Base-by-base conservation (phyloP, 2,329 filamentous ascomycete species). In the Xylaria sp. region DNA sequence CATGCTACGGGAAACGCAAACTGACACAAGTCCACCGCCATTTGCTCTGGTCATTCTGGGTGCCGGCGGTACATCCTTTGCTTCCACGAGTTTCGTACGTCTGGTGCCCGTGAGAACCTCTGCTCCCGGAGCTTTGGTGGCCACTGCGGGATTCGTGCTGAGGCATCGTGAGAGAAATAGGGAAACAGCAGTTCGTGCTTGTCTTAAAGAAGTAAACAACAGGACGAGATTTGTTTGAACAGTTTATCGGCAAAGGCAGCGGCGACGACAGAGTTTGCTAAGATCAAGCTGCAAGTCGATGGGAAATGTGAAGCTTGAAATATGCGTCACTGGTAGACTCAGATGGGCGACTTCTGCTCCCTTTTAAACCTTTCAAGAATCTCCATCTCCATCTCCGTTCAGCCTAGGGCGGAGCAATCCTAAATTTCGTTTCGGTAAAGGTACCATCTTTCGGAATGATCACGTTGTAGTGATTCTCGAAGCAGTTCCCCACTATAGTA, bases 11-110 rank as follows among this genome's bases (percentile, higher is more conserved):
- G 4, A 55, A 28, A 23, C 1, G 25, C 15, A 28, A 7, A 71
- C 63, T 37, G 34, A 71, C 76, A 23, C 76, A 77, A 4, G 70
- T 73, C 76, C 76, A 77, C 0, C 76, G 64, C 71, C 68, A 70
- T 34, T 68, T 64, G 3, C 15, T 12, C 15, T 2, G 10, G 18
- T 69, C 41, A 1, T 0, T 7, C 20, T 51, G 52, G 0, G 7
- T 25, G 1, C 9, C 34, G 4, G 18, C 1, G 13, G 28, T 15
- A 20, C 39, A 46, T 1, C 23, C 56, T 10, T 46, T 25, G 23
- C 23, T 58, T 46, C 39, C n/a, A 39, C 10, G 18, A 25, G 4
- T 39, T 44, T 41, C 37, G 20, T 15, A 18, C 12, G 25, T 32
- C 18, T 34, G 52, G 18, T 20, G 28, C 3, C 18, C 18, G 15